Evolutionary conservation across 495 filamentous ascomycete genomes (phyloP).

Genomic region (Penicillium verhagenii): DNA sequence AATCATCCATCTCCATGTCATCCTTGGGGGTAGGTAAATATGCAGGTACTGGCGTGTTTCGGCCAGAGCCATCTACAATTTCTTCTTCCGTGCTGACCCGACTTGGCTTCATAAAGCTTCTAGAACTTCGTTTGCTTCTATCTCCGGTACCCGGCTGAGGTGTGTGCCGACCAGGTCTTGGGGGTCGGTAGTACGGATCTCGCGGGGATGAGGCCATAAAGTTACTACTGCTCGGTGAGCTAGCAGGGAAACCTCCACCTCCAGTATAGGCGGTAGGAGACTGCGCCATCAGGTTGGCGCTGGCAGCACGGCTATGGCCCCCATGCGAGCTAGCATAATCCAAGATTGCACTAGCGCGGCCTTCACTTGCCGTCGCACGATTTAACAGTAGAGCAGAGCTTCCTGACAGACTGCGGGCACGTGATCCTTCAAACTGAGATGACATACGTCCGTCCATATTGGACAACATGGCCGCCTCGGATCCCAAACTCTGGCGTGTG

Average conservation of each 20-base stretch:
- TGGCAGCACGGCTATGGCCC: conserved; percentile 45
- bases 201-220: conserved; percentile 48
- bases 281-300: conserved; percentile 60
- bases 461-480: conserved; percentile 74
- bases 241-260: conserved; percentile 44
- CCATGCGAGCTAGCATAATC: conserved; percentile 49
- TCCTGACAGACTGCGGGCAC: conserved; percentile 77
- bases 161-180: conserved; percentile 62
- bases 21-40: conserved; percentile 52
- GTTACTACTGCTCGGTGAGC: conserved; percentile 41
- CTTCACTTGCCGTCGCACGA: conserved; percentile 49
- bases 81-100: conserved; percentile 38
- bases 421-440: conserved; percentile 63
- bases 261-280: conserved; percentile 72
- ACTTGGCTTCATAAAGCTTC: conserved; percentile 41
- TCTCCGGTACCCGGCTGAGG: conserved; percentile 49
- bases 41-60: conserved; percentile 52
- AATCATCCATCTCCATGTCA: conserved; percentile 53
- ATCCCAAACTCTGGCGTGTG: conserved; percentile 73
- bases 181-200: conserved; percentile 84
- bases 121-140: conserved; percentile 33
- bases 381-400: conserved; percentile 75
- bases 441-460: conserved; percentile 62
- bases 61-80: conserved; percentile 49
- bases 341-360: conserved; percentile 42